Evolutionary conservation across 148 eudicot species (phyloP), one percentile per base, ranked within the genome.

Genomic region (Silene latifolia): DNA sequence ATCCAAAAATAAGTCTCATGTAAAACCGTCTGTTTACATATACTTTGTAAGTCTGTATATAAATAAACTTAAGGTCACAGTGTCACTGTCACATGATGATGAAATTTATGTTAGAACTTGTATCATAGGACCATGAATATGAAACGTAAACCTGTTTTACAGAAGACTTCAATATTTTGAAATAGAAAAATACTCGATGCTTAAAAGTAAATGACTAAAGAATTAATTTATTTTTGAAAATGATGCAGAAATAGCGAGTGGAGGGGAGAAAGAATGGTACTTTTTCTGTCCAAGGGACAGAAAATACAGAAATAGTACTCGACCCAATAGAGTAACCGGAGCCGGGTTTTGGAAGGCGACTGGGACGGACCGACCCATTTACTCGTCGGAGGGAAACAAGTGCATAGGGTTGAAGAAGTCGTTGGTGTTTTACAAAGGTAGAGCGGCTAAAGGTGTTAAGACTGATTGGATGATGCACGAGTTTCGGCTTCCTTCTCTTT

Each of bases 381-480:
- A 89, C 83, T 86, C 96, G 8, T 85, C 95, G 1, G 87, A 89
- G 29, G 85, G 88, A 4, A 84, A 79, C 18, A 88, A 86, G 69
- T 94, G 97, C 79, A 94, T 94, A 1, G 98, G 98, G 11, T 80
- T 94, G 84, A 94, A 94, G 85, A 94, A 94, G 51, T 94, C 98
- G 1, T 87, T 94, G 32, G 98, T 94, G 73, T 94, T 91, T 84
- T 94, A 94, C 87, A 86, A 86, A 83, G 97, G 98, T n/a, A 80
- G 95, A 80, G 98, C 98, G 24, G 93, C 97, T 9, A 91, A 88
- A 82, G 98, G 98, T 15, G 78, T 75, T 62, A 94, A 94, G 67
- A 94, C 98, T 35, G 97, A 91, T 72, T 94, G 98, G 98, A 94
- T 94, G 98, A 94, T 94, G 98, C 98, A 94, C 15, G 98, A 94